These are phyloP conservation scores for Moesziomyces parantarcticus DNA, from an alignment of 1,284 basidiomycete genomes.

Conservation along the genomic window DNA sequence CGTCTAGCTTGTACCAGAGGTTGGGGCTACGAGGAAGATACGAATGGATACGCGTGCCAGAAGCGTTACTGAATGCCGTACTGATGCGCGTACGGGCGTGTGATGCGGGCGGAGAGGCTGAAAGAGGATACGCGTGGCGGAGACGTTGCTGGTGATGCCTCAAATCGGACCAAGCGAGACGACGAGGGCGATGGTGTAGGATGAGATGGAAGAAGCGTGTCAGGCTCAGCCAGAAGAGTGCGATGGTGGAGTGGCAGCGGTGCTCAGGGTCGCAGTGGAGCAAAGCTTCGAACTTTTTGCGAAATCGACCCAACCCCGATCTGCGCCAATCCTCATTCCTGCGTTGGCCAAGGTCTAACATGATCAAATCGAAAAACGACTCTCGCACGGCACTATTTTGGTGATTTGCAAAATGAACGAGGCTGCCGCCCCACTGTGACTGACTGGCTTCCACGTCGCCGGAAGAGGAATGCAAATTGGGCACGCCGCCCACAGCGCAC, in stretches of 20 bases:
- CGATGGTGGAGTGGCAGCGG: neutral
- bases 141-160: too few relatives aligned
- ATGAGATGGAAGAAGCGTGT: neutral
- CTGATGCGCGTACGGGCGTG: neutral
- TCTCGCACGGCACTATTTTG: conserved; percentile 22
- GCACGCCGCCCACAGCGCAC: conserved; percentile 11
- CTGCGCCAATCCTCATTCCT: neutral
- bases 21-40: neutral
- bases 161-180: neutral
- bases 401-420: neutral
- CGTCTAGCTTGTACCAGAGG: neutral
- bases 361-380: neutral
- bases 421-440: neutral
- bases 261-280: conserved; percentile 11
- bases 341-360: conserved; percentile 20
- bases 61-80: too few relatives aligned
- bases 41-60: neutral
- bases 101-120: too few relatives aligned
- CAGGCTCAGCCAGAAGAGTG: neutral
- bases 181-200: neutral
- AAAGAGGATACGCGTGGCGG: neutral
- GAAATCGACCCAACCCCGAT: conserved; percentile 9
- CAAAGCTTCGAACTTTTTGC: conserved; percentile 33
- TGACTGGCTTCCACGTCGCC: conserved; percentile 39
- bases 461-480: conserved; percentile 22